A percentile compares a stretch with the other conserved stretches of the same genome.
Conservation (phyloP, 805 yeast species). For the Kluyveromyces nonfermentans region DNA sequence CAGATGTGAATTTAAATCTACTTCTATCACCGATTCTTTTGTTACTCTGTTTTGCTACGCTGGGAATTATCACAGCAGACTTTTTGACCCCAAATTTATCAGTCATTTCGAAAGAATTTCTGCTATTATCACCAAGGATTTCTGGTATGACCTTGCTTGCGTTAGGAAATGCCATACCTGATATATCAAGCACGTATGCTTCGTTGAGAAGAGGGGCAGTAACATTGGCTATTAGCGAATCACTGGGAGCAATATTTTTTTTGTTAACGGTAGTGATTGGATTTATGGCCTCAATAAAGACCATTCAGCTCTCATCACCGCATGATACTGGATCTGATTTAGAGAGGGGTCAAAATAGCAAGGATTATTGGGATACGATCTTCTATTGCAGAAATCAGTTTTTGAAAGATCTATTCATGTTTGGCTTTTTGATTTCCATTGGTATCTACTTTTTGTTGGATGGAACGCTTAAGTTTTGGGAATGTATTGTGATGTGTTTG, state of each 20-base stretch:
- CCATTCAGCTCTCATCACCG: conserved; percentile 42
- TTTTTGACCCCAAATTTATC: conserved; percentile 72
- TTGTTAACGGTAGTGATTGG: conserved; percentile 76
- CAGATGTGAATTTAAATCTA: neutral
- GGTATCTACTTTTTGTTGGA: conserved; percentile 45
- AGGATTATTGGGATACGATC: conserved; percentile 6
- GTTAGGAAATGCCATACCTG: conserved; percentile 89
- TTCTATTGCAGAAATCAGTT: conserved; percentile 36
- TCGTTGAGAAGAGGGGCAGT: conserved; percentile 69
- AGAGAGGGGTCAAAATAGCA: neutral
- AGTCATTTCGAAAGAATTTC: conserved; percentile 44
- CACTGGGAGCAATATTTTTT: conserved; percentile 85
- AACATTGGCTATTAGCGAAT: conserved; percentile 77
- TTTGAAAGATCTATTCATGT: conserved; percentile 51
- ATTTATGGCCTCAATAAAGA: conserved; percentile 56
- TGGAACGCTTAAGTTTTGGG: conserved; percentile 44
- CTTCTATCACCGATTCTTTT: conserved; percentile 16
- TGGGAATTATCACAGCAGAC: conserved; percentile 78
- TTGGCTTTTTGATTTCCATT: conserved; percentile 40
- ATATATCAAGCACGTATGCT: conserved; percentile 71
- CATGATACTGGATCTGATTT: conserved; percentile 6
- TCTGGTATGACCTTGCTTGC: conserved; percentile 85
- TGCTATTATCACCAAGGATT: conserved; percentile 62
- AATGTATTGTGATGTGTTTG: conserved; percentile 47
- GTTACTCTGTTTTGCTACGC: conserved; percentile 42